phyloP scores from a whole-genome alignment of 1,284 basidiomycete species.

The Takashimella tepidaria region DNA sequence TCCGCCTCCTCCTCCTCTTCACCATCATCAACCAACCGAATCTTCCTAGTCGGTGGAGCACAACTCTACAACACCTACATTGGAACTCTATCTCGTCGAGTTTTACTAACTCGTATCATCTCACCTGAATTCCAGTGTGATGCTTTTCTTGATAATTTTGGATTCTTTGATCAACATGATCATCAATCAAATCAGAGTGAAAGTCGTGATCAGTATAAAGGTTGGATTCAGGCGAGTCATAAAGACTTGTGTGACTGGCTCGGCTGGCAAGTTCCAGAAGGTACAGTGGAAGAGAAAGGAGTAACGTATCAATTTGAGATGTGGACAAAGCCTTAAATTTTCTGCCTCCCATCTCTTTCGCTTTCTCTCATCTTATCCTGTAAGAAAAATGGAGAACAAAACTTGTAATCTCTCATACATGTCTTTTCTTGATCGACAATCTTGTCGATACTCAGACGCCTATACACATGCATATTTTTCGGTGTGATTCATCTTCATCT shows the following conservation, averaged over 20 bases:
- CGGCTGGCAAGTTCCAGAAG: conserved; percentile 69
- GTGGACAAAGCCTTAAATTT: conserved; percentile 56
- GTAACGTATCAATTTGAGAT: conserved; percentile 84
- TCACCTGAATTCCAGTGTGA: conserved; percentile 77
- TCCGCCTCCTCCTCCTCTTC: background rate
- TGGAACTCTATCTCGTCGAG: conserved; percentile 52
- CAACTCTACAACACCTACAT: conserved; percentile 73
- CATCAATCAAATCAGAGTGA: conserved; percentile 9
- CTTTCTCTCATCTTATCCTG: too few relatives aligned
- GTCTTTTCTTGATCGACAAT: too few relatives aligned
- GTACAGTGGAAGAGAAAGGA: conserved; percentile 72
- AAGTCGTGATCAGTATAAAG: conserved; percentile 13
- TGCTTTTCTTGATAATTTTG: conserved; percentile 76
- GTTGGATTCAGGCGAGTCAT: conserved; percentile 61
- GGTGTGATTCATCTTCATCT: too few relatives aligned
- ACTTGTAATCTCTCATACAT: too few relatives aligned
- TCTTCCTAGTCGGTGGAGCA: conserved; percentile 87
- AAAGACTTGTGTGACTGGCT: conserved; percentile 66
- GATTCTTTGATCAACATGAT: background rate
- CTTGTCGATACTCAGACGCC: too few relatives aligned
- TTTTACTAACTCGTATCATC: conserved; percentile 80
- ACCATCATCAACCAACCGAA: conserved; percentile 23
- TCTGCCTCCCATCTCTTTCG: too few relatives aligned
- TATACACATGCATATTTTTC: too few relatives aligned
- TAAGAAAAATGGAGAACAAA: too few relatives aligned